Evolutionary conservation across 2,329 filamentous ascomycete species (phyloP), one percentile per base, ranked within the genome.

Genomic region (Aspergillus intermedius): DNA sequence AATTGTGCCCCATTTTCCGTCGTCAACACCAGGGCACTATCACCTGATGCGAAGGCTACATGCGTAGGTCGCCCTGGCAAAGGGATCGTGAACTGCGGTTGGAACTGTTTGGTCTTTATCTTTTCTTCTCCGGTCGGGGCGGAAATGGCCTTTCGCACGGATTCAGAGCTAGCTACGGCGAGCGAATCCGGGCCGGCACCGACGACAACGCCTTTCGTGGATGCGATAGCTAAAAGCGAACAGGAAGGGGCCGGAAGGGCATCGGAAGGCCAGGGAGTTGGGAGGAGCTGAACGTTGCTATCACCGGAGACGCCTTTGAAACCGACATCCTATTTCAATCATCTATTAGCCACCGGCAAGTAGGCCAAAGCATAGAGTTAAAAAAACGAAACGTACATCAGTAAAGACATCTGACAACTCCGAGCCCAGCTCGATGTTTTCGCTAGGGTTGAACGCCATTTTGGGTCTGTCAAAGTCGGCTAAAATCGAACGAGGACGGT

Each of bases 1-100:
- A 98, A 73, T 4, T 90, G 89, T 30, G 89, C 87, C 9, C 87
- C 87, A 47, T 79, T 76, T 68, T 95, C 88, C 2, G 88, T 88
- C 9, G 88, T 89, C 22, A 96, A 75, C 32, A 95, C 80, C 51
- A 98, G 74, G 58, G 86, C 89, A 58, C 82, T 82, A 64, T 96
- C 94, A 60, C 94, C 88, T n/a, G 88, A 81, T 0, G 89, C 91
- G 66, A 98, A 98, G 13, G 85, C 83, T 17, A 98, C 77, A 66
- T 98, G 93, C 9, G 89, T 94, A 47, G 95, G 80, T 58, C 86
- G 83, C 61, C 83, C 79, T 8, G 87, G 81, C 60, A 94, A 78
- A 1, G 83, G 75, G 5, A 97, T 78, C 50, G 77, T 85, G 45
- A 87, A 74, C 64, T 91, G 82, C 3, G 91, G 86, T 51, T 82